Base-by-base conservation (phyloP, 352 stramenopile genomes). In the Pythium phragmitis region DNA sequence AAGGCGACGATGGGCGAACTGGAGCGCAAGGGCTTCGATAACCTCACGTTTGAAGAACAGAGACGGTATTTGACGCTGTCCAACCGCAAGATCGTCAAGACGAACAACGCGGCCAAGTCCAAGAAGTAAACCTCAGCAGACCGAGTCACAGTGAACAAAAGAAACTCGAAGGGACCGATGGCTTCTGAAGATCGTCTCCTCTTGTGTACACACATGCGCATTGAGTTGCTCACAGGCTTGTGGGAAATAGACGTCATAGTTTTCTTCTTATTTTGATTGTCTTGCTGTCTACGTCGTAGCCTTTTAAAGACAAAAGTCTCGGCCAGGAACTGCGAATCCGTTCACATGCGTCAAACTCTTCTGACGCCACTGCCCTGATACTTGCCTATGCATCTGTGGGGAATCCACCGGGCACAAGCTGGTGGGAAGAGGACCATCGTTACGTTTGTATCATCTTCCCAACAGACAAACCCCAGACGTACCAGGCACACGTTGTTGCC, bases 401-500 rank as follows among this genome's bases (percentile, higher is more conserved):
- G 58, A 88, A 87, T 51, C 83, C 86, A 48, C 86, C 86, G 30
- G 86, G 86, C n/a, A 94, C 82, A 34, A 94, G 80, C 86, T 94
- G 58, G 3, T 61, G 7, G 19, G 7, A 16, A 46, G 34, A 50
- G 42, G 36, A 23, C 16, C 30, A 48, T 17, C 23, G 39, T 47
- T 3, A 46, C 33, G 45, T 41, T 52, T 13, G 7, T 1, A 14
- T 9, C 7, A 13, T 14, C 34, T 39, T 39, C 34, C 34, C 34
- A 39, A 39, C 34, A 39, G 34, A 1, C 34, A 39, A 13, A 39
- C 34, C 4, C 23, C 9, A 34, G 14, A 56, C 51, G 60, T 71
- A 97, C 86, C 73, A 99, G 77, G 43, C 92, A 97, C 55, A 99
- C 92, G 74, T 99, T 98, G 85, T 98, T 98, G 52, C 97, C 97